Percentiles rank a stretch among this genome's conserved stretches.
Conservation (phyloP, 192 early-diverging fungal genomes). For the Rhizoclosmatium globosum region DNA sequence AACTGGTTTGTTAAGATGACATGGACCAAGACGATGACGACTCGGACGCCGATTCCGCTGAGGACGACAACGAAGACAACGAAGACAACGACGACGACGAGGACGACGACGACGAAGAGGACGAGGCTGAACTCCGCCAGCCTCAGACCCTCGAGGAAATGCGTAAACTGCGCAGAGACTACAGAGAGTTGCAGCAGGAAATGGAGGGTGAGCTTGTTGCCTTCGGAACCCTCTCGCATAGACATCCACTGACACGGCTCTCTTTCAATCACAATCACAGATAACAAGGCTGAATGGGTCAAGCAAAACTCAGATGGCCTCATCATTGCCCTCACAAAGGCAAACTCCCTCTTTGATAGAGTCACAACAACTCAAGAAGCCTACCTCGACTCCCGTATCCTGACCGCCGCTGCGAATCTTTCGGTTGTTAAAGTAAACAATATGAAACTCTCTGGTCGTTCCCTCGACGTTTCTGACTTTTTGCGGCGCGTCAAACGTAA, state of each 20-base stretch:
- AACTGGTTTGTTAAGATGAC: too few species aligned
- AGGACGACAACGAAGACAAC: conserved; percentile 1
- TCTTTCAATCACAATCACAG: neutral
- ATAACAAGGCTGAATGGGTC: conserved; percentile 20
- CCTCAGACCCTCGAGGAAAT: conserved; percentile 18
- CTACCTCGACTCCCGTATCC: conserved; percentile 83
- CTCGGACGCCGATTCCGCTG: neutral
- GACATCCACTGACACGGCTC: neutral
- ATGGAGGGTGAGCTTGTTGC: conserved; percentile 13
- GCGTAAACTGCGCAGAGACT: conserved; percentile 11
- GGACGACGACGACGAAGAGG: neutral
- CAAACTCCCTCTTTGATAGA: conserved; percentile 41
- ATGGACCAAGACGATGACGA: neutral
- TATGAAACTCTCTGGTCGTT: conserved; percentile 75
- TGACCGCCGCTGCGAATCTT: conserved; percentile 79
- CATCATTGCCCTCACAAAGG: neutral
- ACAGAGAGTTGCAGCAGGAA: conserved; percentile 19
- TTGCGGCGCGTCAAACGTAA: conserved; percentile 64
- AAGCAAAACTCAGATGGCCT: conserved; percentile 20
- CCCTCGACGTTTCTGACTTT: conserved; percentile 83
- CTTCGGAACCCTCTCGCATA: neutral
- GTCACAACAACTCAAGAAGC: conserved; percentile 88
- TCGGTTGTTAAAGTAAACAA: conserved; percentile 79
- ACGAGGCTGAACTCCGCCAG: neutral
- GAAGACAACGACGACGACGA: neutral